These are phyloP conservation scores for Russula sp. DNA, from an alignment of 768 basidiomycete genomes.

Conservation along the genomic window DNA sequence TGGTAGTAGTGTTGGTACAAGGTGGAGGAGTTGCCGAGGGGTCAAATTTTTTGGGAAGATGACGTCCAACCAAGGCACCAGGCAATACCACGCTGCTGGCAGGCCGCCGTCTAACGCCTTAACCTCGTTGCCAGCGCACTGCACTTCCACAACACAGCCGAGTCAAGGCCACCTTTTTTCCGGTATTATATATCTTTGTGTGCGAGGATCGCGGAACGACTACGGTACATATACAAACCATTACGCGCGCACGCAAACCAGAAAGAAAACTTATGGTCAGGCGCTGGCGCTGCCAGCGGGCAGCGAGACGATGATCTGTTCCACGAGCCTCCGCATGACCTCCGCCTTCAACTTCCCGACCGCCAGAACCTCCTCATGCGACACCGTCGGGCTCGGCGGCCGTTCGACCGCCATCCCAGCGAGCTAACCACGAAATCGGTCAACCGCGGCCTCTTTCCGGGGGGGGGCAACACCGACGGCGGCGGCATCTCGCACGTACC, in stretches of 20 bases:
- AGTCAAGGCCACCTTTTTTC: not conserved
- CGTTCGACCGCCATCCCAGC: slow-evolving; percentile 47
- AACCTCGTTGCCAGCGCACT: not conserved
- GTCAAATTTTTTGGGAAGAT: not conserved
- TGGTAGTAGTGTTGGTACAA: not conserved
- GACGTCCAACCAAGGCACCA: slow-evolving; percentile 6
- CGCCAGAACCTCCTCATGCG: slow-evolving; percentile 73
- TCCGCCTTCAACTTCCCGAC: slow-evolving; percentile 63
- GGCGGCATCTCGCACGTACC: slow-evolving; percentile 35
- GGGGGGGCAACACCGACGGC: not conserved
- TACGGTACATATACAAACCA: not conserved
- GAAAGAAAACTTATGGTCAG: not conserved
- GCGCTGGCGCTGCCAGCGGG: not conserved
- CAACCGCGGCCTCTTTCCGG: not conserved
- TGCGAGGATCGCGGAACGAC: not conserved
- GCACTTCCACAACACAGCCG: not conserved
- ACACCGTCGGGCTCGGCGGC: slow-evolving; percentile 45
- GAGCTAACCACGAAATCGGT: slow-evolving; percentile 40
- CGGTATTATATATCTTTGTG: not conserved
- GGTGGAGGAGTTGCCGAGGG: not conserved
- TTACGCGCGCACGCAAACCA: not conserved
- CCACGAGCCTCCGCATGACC: slow-evolving; percentile 65
- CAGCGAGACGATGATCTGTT: slow-evolving; percentile 44
- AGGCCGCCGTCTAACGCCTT: not conserved
- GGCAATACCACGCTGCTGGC: not conserved